phyloP scores from a whole-genome alignment of 2,329 filamentous ascomycete species.

The Pseudocercospora fuligena region DNA sequence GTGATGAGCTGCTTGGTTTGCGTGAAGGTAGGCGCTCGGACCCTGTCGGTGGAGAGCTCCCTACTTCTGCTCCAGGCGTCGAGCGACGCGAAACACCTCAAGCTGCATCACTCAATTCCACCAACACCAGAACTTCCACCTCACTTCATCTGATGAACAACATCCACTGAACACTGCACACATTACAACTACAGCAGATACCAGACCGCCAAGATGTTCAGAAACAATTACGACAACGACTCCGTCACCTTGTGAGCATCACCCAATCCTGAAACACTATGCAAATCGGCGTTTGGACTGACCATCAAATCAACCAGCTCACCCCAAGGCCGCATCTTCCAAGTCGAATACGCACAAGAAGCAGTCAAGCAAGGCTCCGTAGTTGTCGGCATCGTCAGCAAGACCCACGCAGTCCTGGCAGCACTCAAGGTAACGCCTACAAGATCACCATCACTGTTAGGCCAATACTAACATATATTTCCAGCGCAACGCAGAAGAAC shows the following conservation, averaged over 20 bases:
- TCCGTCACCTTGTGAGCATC: slow-evolving; percentile 91
- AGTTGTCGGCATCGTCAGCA: slow-evolving; percentile 95
- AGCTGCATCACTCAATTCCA: neutral
- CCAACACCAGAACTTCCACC: neutral
- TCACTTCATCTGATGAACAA: slow-evolving; percentile 1
- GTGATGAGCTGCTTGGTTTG: neutral
- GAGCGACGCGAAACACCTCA: slow-evolving; percentile 7
- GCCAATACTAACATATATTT: neutral
- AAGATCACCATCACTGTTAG: neutral
- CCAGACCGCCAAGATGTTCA: slow-evolving; percentile 71
- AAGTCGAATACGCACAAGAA: slow-evolving; percentile 98
- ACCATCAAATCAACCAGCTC: slow-evolving; percentile 64
- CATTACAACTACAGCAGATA: neutral
- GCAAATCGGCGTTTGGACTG: slow-evolving; percentile 7
- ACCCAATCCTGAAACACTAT: neutral
- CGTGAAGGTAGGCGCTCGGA: neutral
- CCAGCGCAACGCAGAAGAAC: slow-evolving; percentile 96
- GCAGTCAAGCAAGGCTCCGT: slow-evolving; percentile 99
- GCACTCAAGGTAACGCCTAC: slow-evolving; percentile 79
- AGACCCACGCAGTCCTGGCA: slow-evolving; percentile 94
- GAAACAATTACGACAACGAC: slow-evolving; percentile 99
- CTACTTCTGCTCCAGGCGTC: neutral
- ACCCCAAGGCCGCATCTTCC: slow-evolving; percentile 98
- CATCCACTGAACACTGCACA: neutral
- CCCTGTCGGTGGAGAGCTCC: slow-evolving; percentile 4